Percentiles rank a stretch among this genome's conserved stretches.
These are phyloP conservation scores for Funneliformis mosseae DNA, from an alignment of 192 early-diverging fungal species.

Conservation along the genomic window DNA sequence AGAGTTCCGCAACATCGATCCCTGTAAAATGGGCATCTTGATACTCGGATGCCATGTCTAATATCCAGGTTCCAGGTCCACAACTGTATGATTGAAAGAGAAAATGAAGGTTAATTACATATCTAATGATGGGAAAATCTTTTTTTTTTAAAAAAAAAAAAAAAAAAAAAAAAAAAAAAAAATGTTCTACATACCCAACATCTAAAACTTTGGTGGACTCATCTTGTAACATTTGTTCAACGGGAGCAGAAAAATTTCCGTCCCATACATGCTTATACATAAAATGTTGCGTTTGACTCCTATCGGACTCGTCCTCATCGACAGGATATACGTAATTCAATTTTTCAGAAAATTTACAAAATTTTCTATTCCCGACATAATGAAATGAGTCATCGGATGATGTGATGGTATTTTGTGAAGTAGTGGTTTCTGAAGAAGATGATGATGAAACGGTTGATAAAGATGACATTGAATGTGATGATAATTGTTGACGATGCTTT, in stretches of 20 bases:
- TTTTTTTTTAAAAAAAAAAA: neutral
- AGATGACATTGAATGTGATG: neutral
- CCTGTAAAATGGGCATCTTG: slow-evolving; percentile 18
- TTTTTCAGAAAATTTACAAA: neutral
- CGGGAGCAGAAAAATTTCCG: slow-evolving; percentile 40
- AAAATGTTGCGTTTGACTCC: slow-evolving; percentile 36
- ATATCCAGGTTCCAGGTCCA: slow-evolving; percentile 28
- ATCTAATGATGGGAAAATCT: neutral
- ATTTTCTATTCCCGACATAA: slow-evolving; percentile 15
- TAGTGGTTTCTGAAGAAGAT: neutral
- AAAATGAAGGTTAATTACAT: neutral
- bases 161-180: neutral
- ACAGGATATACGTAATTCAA: slow-evolving; percentile 7
- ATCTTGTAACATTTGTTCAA: slow-evolving; percentile 32
- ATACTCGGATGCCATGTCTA: slow-evolving; percentile 35
- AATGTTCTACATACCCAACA: neutral
- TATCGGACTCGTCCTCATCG: slow-evolving; percentile 14
- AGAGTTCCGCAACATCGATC: slow-evolving; percentile 23
- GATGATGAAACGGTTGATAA: neutral
- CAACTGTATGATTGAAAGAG: neutral
- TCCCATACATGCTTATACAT: slow-evolving; percentile 41
- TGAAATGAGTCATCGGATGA: neutral
- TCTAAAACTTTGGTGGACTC: slow-evolving; percentile 1
- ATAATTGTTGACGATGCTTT: neutral
- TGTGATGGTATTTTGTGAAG: neutral